Evolutionary conservation across 2,329 filamentous ascomycete genomes (phyloP).

Genomic region (Neodidymelliopsis sp.): DNA sequence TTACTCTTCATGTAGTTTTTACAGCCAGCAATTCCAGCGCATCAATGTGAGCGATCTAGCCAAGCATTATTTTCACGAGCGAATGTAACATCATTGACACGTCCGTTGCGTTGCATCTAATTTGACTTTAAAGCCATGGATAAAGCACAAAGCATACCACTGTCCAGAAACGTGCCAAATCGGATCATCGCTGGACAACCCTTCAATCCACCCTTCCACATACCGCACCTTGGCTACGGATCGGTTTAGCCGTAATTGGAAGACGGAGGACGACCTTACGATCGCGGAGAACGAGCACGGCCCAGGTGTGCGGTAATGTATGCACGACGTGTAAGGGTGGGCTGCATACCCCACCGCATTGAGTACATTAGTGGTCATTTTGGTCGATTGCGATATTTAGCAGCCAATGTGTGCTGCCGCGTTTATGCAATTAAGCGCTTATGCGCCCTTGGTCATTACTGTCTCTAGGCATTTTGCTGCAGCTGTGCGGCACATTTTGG

Average conservation of each 20-base stretch:
- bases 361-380: conserved; percentile 14
- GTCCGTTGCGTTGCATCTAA: not conserved
- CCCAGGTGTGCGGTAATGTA: conserved; percentile 17
- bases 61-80: not conserved
- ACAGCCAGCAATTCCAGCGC: conserved; percentile 3
- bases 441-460: conserved; percentile 24
- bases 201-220: conserved; percentile 6
- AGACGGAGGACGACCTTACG: not conserved
- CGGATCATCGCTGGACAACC: conserved; percentile 1
- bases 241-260: conserved; percentile 7
- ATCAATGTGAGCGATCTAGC: conserved; percentile 1
- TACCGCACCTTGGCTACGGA: conserved; percentile 6
- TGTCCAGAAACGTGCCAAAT: not conserved
- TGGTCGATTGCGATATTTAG: conserved; percentile 22
- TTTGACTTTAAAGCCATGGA: not conserved
- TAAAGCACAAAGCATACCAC: not conserved
- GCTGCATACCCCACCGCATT: conserved; percentile 12
- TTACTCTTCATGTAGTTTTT: not conserved
- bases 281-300: conserved; percentile 16
- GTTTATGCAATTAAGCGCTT: conserved; percentile 42
- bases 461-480: conserved; percentile 34
- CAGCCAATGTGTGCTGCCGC: conserved; percentile 24
- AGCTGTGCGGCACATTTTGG: conserved; percentile 30
- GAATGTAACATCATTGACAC: conserved; percentile 6
- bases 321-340: conserved; percentile 13